Percentiles rank a stretch among this genome's conserved stretches.
Evolutionary conservation across 495 filamentous ascomycete genomes (phyloP).

Genomic region (Trypethelium eluteriae): DNA sequence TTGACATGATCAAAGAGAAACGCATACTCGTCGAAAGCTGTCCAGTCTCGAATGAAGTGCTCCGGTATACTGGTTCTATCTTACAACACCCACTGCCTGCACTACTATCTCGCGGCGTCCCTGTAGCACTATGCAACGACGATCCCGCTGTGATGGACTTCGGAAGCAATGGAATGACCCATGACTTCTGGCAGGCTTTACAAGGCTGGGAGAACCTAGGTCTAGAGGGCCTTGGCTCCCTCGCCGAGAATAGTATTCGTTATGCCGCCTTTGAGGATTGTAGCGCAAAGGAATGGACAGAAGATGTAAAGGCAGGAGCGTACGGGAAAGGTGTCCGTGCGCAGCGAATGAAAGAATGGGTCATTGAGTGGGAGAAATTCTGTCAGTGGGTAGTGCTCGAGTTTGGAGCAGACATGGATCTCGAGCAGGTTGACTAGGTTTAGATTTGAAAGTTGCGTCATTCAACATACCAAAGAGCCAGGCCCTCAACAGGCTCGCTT

Average conservation of each 20-base stretch:
- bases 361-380: slow-evolving; percentile 75
- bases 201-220: slow-evolving; percentile 82
- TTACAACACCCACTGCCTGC: slow-evolving; percentile 75
- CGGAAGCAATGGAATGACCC: slow-evolving; percentile 64
- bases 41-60: slow-evolving; percentile 76
- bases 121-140: slow-evolving; percentile 72
- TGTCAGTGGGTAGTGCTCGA: slow-evolving; percentile 84
- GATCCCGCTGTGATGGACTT: slow-evolving; percentile 78
- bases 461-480: background rate
- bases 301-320: slow-evolving; percentile 63
- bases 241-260: slow-evolving; percentile 86
- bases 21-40: slow-evolving; percentile 82
- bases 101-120: slow-evolving; percentile 73
- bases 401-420: slow-evolving; percentile 46
- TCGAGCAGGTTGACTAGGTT: slow-evolving; percentile 8
- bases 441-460: background rate
- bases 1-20: slow-evolving; percentile 79
- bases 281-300: slow-evolving; percentile 55
- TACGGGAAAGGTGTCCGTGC: slow-evolving; percentile 68
- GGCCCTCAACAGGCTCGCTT: background rate
- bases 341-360: slow-evolving; percentile 66
- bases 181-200: slow-evolving; percentile 88
- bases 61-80: slow-evolving; percentile 68
- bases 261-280: slow-evolving; percentile 87
- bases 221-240: slow-evolving; percentile 66